Conservation (phyloP, 306 rosid genomes). For the Dalbergia oliveri region DNA sequence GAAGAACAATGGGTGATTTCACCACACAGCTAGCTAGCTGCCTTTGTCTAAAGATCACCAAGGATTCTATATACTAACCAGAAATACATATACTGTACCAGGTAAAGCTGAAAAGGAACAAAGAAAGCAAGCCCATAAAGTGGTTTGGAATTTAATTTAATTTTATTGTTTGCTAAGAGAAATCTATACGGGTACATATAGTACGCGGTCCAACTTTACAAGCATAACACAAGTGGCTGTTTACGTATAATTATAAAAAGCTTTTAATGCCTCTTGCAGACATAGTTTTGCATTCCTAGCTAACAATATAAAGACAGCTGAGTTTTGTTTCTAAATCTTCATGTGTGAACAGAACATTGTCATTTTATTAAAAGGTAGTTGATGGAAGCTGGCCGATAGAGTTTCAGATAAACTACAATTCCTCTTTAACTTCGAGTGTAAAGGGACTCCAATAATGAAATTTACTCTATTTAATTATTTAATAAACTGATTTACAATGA, state of each 20-base stretch:
- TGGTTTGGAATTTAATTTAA: constrained; percentile 46
- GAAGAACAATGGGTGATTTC: constrained; percentile 14
- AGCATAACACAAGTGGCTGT: background rate
- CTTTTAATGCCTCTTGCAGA: background rate
- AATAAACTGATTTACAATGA: too few species aligned
- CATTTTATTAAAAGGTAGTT: background rate
- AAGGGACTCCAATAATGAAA: too few species aligned
- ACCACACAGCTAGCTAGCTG: constrained; percentile 8
- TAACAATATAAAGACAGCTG: background rate
- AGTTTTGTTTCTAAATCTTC: background rate
- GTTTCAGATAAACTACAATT: too few species aligned
- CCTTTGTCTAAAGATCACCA: constrained; percentile 26
- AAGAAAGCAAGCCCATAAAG: constrained; percentile 40
- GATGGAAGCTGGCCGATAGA: background rate
- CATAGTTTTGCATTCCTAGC: constrained; percentile 24
- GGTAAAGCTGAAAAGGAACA: constrained; percentile 36
- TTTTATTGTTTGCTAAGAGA: constrained; percentile 15
- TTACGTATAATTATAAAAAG: background rate
- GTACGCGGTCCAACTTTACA: constrained; percentile 38
- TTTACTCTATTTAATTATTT: too few species aligned
- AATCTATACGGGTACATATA: constrained; percentile 27
- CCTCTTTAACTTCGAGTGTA: too few species aligned
- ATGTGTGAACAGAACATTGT: background rate
- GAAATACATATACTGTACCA: background rate
- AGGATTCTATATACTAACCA: background rate